Conservation (phyloP, 2,329 filamentous ascomycete genomes). For the Pestalotiopsis sp. region DNA sequence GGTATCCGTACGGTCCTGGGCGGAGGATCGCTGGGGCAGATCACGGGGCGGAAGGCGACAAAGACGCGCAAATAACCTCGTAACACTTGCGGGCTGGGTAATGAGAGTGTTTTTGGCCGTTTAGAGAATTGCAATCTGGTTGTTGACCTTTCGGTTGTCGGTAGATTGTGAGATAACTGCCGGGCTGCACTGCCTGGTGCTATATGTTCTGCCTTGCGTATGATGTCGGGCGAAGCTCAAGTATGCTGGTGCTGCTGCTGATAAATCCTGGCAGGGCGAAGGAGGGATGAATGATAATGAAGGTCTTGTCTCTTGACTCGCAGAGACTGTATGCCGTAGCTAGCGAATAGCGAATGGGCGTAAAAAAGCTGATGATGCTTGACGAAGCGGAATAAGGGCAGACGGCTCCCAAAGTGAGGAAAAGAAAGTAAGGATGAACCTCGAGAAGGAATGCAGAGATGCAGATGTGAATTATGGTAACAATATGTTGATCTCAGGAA, state of each 20-base stretch:
- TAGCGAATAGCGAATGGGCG: not conserved
- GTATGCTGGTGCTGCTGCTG: not conserved
- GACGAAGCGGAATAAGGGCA: not conserved
- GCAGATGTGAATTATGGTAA: slow-evolving; percentile 5
- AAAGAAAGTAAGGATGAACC: not conserved
- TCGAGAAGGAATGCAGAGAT: slow-evolving; percentile 2
- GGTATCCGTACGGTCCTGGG: no score
- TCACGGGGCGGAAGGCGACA: slow-evolving; percentile 13
- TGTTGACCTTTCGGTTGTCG: not conserved
- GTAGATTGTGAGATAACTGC: not conserved
- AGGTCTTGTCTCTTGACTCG: not conserved
- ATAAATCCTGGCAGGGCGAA: not conserved
- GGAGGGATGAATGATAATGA: not conserved
- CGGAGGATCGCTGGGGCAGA: slow-evolving; percentile 5
- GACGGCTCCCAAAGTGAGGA: not conserved
- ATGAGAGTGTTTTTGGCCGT: not conserved
- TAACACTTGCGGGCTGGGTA: slow-evolving; percentile 12
- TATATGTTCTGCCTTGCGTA: slow-evolving; percentile 13
- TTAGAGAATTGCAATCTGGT: not conserved
- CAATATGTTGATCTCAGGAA: slow-evolving; percentile 1
- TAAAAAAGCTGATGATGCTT: not conserved
- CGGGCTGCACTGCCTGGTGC: slow-evolving; percentile 9
- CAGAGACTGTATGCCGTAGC: no score
- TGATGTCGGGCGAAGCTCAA: slow-evolving; percentile 2
- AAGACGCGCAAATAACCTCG: slow-evolving; percentile 14